A percentile compares a stretch with the other conserved stretches of the same genome.
These are phyloP conservation scores for Nakaseomyces nivariensis DNA, from an alignment of 1,139 yeast species.

Conservation along the genomic window DNA sequence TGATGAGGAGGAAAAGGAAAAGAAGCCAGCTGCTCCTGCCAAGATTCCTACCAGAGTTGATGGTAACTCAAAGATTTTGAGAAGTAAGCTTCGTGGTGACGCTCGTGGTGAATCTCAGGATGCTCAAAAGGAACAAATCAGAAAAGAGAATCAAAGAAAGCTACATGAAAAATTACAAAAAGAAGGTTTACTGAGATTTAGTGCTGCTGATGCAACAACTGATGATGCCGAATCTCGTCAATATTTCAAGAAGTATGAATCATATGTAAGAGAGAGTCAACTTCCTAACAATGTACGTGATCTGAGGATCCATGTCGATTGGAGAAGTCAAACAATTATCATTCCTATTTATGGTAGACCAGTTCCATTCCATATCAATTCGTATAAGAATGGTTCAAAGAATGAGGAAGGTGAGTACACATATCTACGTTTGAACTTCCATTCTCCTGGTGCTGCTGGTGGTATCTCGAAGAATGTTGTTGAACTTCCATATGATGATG, in stretches of 20 bases:
- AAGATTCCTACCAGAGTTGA: constrained; percentile 17
- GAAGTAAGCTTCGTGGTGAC: constrained; percentile 75
- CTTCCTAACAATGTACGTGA: constrained; percentile 78
- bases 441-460: constrained; percentile 82
- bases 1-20: constrained; percentile 37
- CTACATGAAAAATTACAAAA: constrained; percentile 79
- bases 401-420: constrained; percentile 96
- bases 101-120: constrained; percentile 65
- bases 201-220: constrained; percentile 64
- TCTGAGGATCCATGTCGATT: constrained; percentile 77
- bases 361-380: constrained; percentile 91
- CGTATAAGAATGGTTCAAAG: constrained; percentile 90
- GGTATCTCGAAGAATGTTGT: constrained; percentile 58
- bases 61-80: constrained; percentile 47
- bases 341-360: constrained; percentile 93
- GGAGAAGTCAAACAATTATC: constrained; percentile 78
- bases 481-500: constrained; percentile 86
- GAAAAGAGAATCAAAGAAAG: constrained; percentile 74
- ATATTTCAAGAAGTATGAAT: constrained; percentile 77
- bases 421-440: constrained; percentile 79
- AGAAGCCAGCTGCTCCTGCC: constrained; percentile 13
- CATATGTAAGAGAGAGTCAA: constrained; percentile 87
- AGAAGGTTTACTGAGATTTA: constrained; percentile 71
- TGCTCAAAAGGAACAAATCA: constrained; percentile 55
- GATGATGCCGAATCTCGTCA: constrained; percentile 59